Evolutionary conservation across 2,329 filamentous ascomycete species (phyloP), one percentile per base, ranked within the genome.

Genomic region (Epichloe scottii): DNA sequence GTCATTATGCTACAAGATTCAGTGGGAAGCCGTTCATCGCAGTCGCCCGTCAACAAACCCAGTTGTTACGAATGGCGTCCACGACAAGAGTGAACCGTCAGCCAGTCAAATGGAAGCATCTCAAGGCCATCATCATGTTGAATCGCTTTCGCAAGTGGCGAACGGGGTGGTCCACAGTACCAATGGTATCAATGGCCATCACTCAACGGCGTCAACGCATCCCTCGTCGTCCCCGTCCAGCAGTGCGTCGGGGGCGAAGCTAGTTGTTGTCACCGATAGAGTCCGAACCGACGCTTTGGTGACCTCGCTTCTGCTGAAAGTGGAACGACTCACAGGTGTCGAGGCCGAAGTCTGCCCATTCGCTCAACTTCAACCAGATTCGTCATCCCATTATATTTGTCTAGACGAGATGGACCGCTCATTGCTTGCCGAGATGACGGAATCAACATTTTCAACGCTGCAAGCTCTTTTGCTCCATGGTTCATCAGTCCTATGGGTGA

Each of bases 401-500:
- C 56, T 76, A 11, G 62, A 64, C 4, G 73, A 76, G 55, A 63
- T 76, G 5, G 66, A 76, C 46, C 60, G 61, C 19, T 67, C 72
- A 0, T 58, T 75, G 7, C 65, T 76, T 3, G 63, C 71, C 1
- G 62, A 61, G 7, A 62, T 76, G 26, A 67, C 64, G 5, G 56
- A 58, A 2, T 52, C 59, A 15, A 63, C 68, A 17, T 76, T 77
- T 45, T 54, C 61, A 0, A 60, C 61, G 2, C 55, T 71, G 5
- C 67, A 69, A 43, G 62, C 59, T 21, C 58, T 71, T 5, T 53
- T 72, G 6, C 64, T 67, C 0, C 58, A 57, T 0, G 62, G 60
- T 4, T 61, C 65, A 3, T 69, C 68, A 2, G 62, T 66, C 7
- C 61, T 72, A 4, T 72, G 70, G 70, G 66, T 69, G 5, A 65